Percentiles rank a stretch among this genome's conserved stretches.
Evolutionary conservation across 2,329 filamentous ascomycete species (phyloP).

Genomic region (Neonectria coccinea): DNA sequence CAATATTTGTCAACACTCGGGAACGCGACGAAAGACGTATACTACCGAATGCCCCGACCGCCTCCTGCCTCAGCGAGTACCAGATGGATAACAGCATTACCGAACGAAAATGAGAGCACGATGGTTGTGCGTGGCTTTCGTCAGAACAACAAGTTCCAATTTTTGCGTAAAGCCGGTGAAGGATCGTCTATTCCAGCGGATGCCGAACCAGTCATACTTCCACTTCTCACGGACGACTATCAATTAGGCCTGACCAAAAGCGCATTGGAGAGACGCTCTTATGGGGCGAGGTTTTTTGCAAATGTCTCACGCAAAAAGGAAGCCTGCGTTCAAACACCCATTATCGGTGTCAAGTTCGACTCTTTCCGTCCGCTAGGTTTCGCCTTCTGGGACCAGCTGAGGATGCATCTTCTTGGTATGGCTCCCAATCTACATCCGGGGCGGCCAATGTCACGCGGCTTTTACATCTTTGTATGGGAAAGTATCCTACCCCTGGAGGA

Average conservation of each 20-base stretch:
- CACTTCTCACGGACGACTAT: background rate
- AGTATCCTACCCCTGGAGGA: constrained; percentile 24
- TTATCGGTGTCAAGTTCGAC: constrained; percentile 31
- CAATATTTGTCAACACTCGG: constrained; percentile 21
- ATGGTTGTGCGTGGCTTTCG: constrained; percentile 1
- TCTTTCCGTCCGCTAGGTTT: constrained; percentile 35
- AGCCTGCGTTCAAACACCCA: constrained; percentile 7
- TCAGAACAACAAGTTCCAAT: background rate
- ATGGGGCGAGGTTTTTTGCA: constrained; percentile 11
- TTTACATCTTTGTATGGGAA: constrained; percentile 26
- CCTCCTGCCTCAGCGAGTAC: constrained; percentile 2
- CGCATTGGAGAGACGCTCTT: background rate
- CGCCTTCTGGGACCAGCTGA: constrained; percentile 35
- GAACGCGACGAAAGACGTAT: constrained; percentile 12
- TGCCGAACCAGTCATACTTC: background rate
- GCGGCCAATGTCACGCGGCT: background rate
- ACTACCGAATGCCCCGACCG: constrained; percentile 25
- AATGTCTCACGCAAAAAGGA: background rate
- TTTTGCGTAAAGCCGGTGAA: background rate
- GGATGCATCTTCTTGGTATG: constrained; percentile 33
- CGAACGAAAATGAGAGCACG: background rate
- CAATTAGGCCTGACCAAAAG: constrained; percentile 24
- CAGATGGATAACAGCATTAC: constrained; percentile 28
- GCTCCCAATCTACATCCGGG: background rate
- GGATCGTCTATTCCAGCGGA: constrained; percentile 5